Base-by-base conservation (phyloP, 495 filamentous ascomycete genomes). In the Immersiella caudata region DNA sequence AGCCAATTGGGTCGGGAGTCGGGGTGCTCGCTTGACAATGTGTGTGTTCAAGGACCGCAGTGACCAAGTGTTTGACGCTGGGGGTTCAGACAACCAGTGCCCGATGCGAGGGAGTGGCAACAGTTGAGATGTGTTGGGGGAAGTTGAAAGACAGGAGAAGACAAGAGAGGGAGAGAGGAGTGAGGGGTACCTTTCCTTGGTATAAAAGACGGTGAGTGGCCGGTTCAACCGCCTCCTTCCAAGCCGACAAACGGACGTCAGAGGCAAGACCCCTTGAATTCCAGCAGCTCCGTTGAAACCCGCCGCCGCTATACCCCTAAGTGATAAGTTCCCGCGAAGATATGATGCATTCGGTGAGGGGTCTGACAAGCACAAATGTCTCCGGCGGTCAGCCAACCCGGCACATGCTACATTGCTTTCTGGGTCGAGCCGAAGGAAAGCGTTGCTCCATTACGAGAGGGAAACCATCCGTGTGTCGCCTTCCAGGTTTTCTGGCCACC, bases 261-360 rank as follows among this genome's bases (percentile, higher is more conserved):
- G 16, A 46, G 40, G 14, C 40, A 46, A 46, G 33, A 36, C 33
- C 33, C 16, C 16, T 12, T 14, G 54, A 57, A 25, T 57, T 21
- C 54, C 14, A 25, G 54, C 26, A 26, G 11, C 56, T 62, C 36
- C 35, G 60, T 46, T 1, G 20, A 33, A 46, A 60, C 18, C 64
- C 64, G 63, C 50, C 27, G 25, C 56, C 68, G 51, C 68, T 70
- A 70, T 61, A 66, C 68, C 68, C 58, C 68, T 63, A 70, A 70
- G 64, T 67, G 68, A 70, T 49, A 65, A 65, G 54, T 9, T 20
- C 25, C 64, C 56, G 60, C 35, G 60, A 26, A n/a, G 26, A 12
- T 11, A 49, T 62, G 57, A 55, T 55, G 52, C 52, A 55, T n/a
- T 24, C 20, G 20, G 52, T 24, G 21, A 55, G 52, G 52, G 52